Evolutionary conservation across 208 protist genomes (phyloP), one percentile per base, ranked within the genome.

Genomic region (Acanthamoeba rhysodes): DNA sequence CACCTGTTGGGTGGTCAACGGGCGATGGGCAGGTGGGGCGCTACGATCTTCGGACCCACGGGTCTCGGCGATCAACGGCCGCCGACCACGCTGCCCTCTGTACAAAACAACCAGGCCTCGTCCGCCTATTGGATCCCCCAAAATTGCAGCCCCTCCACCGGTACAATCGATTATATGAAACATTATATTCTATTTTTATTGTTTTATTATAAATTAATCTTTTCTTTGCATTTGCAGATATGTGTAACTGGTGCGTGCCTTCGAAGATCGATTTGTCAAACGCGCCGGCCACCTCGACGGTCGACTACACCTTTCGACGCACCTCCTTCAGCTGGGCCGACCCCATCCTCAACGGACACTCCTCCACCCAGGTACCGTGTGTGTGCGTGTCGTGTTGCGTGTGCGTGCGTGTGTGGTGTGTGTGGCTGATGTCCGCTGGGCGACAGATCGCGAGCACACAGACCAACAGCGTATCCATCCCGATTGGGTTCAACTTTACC

Each of bases 401-500:
- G 37, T 41, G 37, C 62, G n/a, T 8, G 62, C 62, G n/a, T 70
- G 24, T 70, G 62, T 8, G 4, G n/a, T 22, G 45, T 62, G 45
- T 7, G 0, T 72, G 7, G 37, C 57, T 72, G 62, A 92, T 27
- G 45, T 18, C 7, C 70, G 29, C 2, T 48, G 45, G n/a, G 34
- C 41, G 70, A 9, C 57, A 92, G 85, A 92, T 68, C 34, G 37
- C 55, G 22, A 74, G 62, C 85, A 68, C 62, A 10, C n/a, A 64
- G 32, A 92, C 85, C 16, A 53, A 72, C 20, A 92, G 62, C 32
- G 37, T 92, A 18, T 0, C 8, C 6, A 2, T 92, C 6, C 27
- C 5, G 32, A 53, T 92, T 22, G 64, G 85, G 16, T 92, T 92
- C 57, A 92, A 92, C 57, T 92, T 92, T 37, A 92, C 55, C 32